A percentile compares a stretch with the other conserved stretches of the same genome.
phyloP scores from a whole-genome alignment of 768 basidiomycete genomes.

The Trichaptum fuscoviolaceum region DNA sequence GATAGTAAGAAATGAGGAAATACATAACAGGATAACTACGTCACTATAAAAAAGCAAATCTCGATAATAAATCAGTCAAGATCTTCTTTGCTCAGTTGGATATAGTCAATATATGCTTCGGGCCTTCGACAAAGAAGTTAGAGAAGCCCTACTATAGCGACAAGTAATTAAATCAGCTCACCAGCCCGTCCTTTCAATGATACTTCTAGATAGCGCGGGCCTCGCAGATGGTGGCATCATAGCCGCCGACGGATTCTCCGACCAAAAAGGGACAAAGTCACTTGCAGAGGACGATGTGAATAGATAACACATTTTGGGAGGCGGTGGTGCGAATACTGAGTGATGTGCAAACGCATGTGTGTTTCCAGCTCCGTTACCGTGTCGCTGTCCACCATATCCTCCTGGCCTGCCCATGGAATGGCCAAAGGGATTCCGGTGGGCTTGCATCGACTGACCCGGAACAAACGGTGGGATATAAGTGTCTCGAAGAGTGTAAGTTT shows the following conservation, averaged over 20 bases:
- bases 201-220: conserved; percentile 10
- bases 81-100: conserved; percentile 3
- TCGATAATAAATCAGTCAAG: neutral
- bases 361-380: neutral
- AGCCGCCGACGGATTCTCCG: conserved; percentile 25
- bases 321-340: conserved; percentile 12
- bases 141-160: neutral
- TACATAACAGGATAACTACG: no score
- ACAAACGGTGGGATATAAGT: conserved; percentile 14
- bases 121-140: neutral
- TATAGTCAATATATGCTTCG: neutral
- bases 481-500: conserved; percentile 36
- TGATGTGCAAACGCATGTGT: neutral
- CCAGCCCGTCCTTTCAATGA: conserved; percentile 4
- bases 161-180: neutral
- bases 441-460: conserved; percentile 17
- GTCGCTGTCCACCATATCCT: conserved; percentile 15
- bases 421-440: conserved; percentile 14
- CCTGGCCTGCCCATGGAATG: conserved; percentile 13
- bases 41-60: neutral
- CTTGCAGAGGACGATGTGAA: conserved; percentile 31
- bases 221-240: conserved; percentile 17
- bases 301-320: conserved; percentile 38
- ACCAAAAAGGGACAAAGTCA: conserved; percentile 33
- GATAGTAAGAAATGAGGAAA: no score